Evolutionary conservation across 495 filamentous ascomycete species (phyloP), one percentile per base, ranked within the genome.

Genomic region (Penicillium tannophilum): DNA sequence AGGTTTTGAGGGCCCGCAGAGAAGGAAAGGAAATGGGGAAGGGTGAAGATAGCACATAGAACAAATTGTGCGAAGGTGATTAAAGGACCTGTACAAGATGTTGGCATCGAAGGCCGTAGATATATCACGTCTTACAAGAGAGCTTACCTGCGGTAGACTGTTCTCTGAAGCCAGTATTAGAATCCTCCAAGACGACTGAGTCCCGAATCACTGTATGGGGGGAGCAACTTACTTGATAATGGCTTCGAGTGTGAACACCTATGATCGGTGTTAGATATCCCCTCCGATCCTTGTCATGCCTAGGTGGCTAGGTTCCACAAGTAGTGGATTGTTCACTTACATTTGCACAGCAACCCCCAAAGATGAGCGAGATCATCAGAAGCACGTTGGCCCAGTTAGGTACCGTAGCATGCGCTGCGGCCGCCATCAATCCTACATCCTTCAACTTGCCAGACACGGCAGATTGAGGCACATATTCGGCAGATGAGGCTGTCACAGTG

Each of bases 331-430:
- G 20, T 26, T 30, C 31, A 78, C 83, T 74, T 72, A 98, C 94
- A 80, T 98, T 99, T 31, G 92, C 92, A 79, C 94, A 99, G 69
- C 94, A 99, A 36, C 94, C 94, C 41, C 95, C 94, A 70, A 98
- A 97, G 48, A 98, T 98, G 55, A 97, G 79, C 23, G 80, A 84
- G n/a, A 91, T 77, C 79, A 96, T 94, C 60, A 87, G 79, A 30
- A 82, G 74, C 44, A 88, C 78, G 55, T 82, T 83, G 8, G 90
- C 75, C 87, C 87, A 88, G 64, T 82, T 82, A 20, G 88, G 86
- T 53, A 92, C 77, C 16, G 83, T 83, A 14, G 76, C 63, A 55
- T 83, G 78, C 0, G 74, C 73, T 5, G 76, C 69, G 0, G 76
- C 79, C 20, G 70, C 66, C 28, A 72, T 54, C 42, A 75, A 35